Percentiles rank a stretch among this genome's conserved stretches.
phyloP scores from a whole-genome alignment of 768 basidiomycete genomes.

The Collybia sordida region DNA sequence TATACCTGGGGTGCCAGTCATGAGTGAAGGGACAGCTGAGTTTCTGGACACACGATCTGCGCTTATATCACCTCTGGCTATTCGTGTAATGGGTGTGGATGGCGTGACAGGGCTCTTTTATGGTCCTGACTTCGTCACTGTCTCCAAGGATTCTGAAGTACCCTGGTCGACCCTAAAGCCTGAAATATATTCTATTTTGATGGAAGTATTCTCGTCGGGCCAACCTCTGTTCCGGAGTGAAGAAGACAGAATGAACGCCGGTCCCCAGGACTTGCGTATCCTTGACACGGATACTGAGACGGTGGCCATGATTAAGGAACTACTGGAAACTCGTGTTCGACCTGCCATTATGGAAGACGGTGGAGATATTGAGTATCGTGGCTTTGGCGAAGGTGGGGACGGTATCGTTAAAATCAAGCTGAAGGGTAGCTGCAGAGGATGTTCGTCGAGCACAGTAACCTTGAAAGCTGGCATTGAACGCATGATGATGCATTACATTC shows the following conservation, averaged over 20 bases:
- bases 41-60: slow-evolving; percentile 89
- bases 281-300: slow-evolving; percentile 94
- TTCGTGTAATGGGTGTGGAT: slow-evolving; percentile 91
- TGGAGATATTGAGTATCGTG: slow-evolving; percentile 95
- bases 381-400: slow-evolving; percentile 78
- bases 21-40: slow-evolving; percentile 88
- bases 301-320: slow-evolving; percentile 98
- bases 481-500: slow-evolving; percentile 99
- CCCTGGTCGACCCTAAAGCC: slow-evolving; percentile 93
- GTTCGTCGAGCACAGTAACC: slow-evolving; percentile 91
- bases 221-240: slow-evolving; percentile 82
- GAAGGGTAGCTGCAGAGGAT: slow-evolving; percentile 97
- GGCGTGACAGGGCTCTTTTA: slow-evolving; percentile 90
- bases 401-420: slow-evolving; percentile 86
- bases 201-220: slow-evolving; percentile 97
- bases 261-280: slow-evolving; percentile 91
- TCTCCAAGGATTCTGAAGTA: slow-evolving; percentile 85
- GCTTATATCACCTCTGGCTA: slow-evolving; percentile 89
- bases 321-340: slow-evolving; percentile 91
- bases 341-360: slow-evolving; percentile 99
- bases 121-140: slow-evolving; percentile 97
- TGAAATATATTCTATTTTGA: slow-evolving; percentile 92
- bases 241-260: slow-evolving; percentile 76
- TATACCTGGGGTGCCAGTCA: slow-evolving; percentile 89
- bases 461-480: slow-evolving; percentile 96